phyloP scores from a whole-genome alignment of 768 basidiomycete genomes.

The Cystobasidium ongulense region DNA sequence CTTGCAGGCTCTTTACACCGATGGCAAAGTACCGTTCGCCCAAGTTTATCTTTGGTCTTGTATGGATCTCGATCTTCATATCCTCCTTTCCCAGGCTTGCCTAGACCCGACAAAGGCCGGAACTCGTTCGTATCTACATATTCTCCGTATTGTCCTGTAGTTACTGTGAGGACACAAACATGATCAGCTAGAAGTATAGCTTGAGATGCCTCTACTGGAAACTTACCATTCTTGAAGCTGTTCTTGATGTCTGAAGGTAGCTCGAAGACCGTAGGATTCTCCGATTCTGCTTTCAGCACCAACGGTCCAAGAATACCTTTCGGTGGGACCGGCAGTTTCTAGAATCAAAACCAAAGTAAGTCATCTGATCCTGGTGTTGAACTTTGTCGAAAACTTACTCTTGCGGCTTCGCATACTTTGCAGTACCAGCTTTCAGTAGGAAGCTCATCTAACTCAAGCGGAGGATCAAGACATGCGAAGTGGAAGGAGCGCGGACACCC shows the following conservation, averaged over 20 bases:
- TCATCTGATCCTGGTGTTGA: constrained; percentile 5
- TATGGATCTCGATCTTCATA: constrained; percentile 84
- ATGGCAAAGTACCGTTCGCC: constrained; percentile 77
- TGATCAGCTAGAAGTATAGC: not conserved
- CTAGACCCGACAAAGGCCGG: constrained; percentile 22
- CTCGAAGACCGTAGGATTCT: constrained; percentile 40
- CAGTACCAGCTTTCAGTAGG: constrained; percentile 57
- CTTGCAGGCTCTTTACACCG: constrained; percentile 69
- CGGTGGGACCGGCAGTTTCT: constrained; percentile 32
- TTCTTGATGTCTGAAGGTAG: constrained; percentile 36
- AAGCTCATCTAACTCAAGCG: constrained; percentile 77
- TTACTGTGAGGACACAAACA: constrained; percentile 52
- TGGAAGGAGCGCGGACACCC: constrained; percentile 94
- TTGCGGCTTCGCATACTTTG: constrained; percentile 57
- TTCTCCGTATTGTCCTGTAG: constrained; percentile 65
- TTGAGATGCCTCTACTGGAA: constrained; percentile 14
- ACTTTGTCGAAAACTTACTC: constrained; percentile 24
- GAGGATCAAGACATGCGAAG: constrained; percentile 92
- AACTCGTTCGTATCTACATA: constrained; percentile 58
- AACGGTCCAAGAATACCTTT: constrained; percentile 36
- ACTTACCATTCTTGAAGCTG: constrained; percentile 40
- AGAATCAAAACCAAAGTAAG: not conserved
- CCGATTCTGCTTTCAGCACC: constrained; percentile 33
- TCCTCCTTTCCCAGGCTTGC: constrained; percentile 55
- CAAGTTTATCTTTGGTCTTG: constrained; percentile 75